Evolutionary conservation across 2,329 filamentous ascomycete genomes (phyloP).

Genomic region (Trichoderma citrinoviride): DNA sequence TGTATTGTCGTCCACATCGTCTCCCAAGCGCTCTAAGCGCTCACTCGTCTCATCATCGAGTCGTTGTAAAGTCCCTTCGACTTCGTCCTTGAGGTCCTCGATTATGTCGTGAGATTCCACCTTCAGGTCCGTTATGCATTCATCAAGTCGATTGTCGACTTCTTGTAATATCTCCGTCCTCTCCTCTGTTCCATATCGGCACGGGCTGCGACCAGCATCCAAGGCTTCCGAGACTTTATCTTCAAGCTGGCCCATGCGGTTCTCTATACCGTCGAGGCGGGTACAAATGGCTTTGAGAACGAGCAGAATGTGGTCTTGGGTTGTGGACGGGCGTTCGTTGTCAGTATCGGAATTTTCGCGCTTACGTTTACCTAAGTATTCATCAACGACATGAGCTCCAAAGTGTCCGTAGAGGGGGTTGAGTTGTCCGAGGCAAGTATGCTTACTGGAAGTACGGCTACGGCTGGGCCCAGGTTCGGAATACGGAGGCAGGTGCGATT

Average conservation of each 20-base stretch:
- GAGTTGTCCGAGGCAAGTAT: background rate
- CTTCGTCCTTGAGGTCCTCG: background rate
- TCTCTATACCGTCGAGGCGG: background rate
- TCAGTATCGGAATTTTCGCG: background rate
- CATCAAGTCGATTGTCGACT: constrained; percentile 1
- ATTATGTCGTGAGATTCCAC: background rate
- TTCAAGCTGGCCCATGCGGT: background rate
- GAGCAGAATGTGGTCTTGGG: background rate
- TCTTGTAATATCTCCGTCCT: background rate
- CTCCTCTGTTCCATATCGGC: background rate
- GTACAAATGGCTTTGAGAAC: background rate
- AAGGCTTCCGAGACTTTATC: background rate
- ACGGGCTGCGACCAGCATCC: background rate
- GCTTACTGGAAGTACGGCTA: background rate
- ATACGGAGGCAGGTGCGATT: background rate
- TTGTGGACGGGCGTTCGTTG: background rate
- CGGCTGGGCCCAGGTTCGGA: background rate
- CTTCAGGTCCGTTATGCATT: background rate
- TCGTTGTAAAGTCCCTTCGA: background rate
- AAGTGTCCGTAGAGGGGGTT: background rate
- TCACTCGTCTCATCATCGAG: background rate
- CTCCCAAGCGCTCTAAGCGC: background rate
- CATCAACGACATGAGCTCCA: background rate
- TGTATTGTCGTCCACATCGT: background rate
- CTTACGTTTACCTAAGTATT: background rate